These are phyloP conservation scores for Populus ilicifolia DNA, from an alignment of 345 rosid species.

Conservation along the genomic window DNA sequence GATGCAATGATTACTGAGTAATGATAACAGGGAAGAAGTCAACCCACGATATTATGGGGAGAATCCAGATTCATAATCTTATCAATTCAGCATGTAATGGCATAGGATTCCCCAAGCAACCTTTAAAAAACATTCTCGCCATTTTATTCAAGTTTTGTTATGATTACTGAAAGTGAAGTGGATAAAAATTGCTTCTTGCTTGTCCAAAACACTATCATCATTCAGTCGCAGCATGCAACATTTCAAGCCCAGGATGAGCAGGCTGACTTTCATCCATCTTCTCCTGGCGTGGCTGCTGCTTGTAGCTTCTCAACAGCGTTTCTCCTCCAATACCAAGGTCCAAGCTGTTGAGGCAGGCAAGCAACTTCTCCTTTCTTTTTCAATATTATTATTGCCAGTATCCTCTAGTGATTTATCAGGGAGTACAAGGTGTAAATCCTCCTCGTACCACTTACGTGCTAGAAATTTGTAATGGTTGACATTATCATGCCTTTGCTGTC, in stretches of 20 bases:
- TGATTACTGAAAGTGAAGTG: constrained; percentile 28
- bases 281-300: constrained; percentile 40
- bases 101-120: constrained; percentile 46
- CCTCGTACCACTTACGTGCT: background rate
- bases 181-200: constrained; percentile 27
- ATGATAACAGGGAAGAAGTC: constrained; percentile 47
- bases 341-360: constrained; percentile 49
- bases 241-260: constrained; percentile 35
- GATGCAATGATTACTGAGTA: constrained; percentile 40
- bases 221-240: constrained; percentile 18
- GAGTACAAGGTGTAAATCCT: background rate
- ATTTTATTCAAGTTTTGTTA: constrained; percentile 33
- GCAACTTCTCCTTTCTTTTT: background rate
- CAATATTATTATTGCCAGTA: background rate
- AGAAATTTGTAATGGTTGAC: background rate
- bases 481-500: background rate
- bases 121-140: constrained; percentile 32
- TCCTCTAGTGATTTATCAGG: background rate
- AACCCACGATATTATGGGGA: constrained; percentile 36
- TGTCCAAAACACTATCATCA: constrained; percentile 10
- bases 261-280: constrained; percentile 20
- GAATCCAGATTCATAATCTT: constrained; percentile 32
- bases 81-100: constrained; percentile 14
- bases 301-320: constrained; percentile 21
- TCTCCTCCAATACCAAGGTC: constrained; percentile 22